A percentile compares a stretch with the other conserved stretches of the same genome.
phyloP scores from a whole-genome alignment of 129 eudicot genomes.

The Helianthus tuberosus region DNA sequence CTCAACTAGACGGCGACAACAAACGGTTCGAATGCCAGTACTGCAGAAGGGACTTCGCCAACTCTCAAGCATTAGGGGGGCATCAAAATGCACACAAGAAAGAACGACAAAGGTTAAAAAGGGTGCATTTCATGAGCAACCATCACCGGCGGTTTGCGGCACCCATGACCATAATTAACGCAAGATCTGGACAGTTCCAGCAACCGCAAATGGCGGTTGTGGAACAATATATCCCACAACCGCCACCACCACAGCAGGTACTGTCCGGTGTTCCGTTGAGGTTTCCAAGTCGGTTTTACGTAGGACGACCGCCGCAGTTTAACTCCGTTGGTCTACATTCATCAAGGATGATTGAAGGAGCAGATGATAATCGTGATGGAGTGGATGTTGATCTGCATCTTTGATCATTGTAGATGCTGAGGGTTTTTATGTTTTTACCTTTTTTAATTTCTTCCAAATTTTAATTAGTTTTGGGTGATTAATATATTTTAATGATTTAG shows the following conservation, averaged over 20 bases:
- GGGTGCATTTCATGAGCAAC: slow-evolving; percentile 52
- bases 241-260: slow-evolving; percentile 52
- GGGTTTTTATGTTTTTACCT: background rate
- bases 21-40: slow-evolving; percentile 71
- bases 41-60: slow-evolving; percentile 64
- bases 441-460: background rate
- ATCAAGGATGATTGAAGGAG: slow-evolving; percentile 34
- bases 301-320: slow-evolving; percentile 32
- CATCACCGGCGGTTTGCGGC: slow-evolving; percentile 48
- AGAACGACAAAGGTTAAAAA: slow-evolving; percentile 64
- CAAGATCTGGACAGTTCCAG: slow-evolving; percentile 40
- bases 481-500: background rate
- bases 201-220: slow-evolving; percentile 34
- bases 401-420: slow-evolving; percentile 16
- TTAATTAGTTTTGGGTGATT: background rate
- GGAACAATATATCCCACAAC: slow-evolving; percentile 41
- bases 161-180: slow-evolving; percentile 42
- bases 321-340: slow-evolving; percentile 20
- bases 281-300: slow-evolving; percentile 27
- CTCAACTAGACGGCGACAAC: slow-evolving; percentile 37
- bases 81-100: slow-evolving; percentile 91
- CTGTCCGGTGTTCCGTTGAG: slow-evolving; percentile 67
- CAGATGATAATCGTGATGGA: slow-evolving; percentile 40
- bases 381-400: slow-evolving; percentile 84
- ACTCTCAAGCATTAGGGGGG: slow-evolving; percentile 89